Conservation (phyloP, 1,284 basidiomycete species). For the Exobasidium rhododendri region DNA sequence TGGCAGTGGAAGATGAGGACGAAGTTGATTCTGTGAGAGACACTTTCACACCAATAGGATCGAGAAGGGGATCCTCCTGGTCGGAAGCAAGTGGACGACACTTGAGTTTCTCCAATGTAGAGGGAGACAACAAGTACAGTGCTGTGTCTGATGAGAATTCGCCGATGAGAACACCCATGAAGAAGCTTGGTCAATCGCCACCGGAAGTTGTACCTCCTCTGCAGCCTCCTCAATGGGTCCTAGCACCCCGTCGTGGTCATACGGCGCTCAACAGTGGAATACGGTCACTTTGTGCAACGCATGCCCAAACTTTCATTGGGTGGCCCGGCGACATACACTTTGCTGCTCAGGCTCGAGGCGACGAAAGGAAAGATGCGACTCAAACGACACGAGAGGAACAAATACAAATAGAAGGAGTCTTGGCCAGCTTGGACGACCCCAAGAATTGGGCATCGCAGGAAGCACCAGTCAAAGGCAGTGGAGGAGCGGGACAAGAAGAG, state of each 20-base stretch:
- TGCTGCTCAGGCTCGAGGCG: slow-evolving; percentile 37
- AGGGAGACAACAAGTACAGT: slow-evolving; percentile 9
- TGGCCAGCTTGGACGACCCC: slow-evolving; percentile 47
- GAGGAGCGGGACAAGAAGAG: slow-evolving; percentile 23
- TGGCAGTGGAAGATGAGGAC: slow-evolving; percentile 29
- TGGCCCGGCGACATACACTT: slow-evolving; percentile 83
- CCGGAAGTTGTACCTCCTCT: slow-evolving; percentile 8
- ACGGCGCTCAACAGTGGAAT: slow-evolving; percentile 94
- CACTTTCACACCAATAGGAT: slow-evolving; percentile 42
- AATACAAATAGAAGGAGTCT: slow-evolving; percentile 42
- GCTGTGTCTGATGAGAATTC: slow-evolving; percentile 19
- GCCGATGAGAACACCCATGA: slow-evolving; percentile 14
- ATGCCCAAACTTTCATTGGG: slow-evolving; percentile 86
- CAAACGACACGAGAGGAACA: slow-evolving; percentile 42
- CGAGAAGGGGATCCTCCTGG: slow-evolving; percentile 27
- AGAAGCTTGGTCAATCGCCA: not conserved
- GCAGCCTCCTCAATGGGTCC: slow-evolving; percentile 64
- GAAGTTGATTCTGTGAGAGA: slow-evolving; percentile 23
- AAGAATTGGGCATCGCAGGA: slow-evolving; percentile 40
- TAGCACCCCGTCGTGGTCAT: slow-evolving; percentile 80
- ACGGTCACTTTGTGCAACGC: slow-evolving; percentile 72
- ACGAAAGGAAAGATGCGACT: slow-evolving; percentile 41
- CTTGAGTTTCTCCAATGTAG: slow-evolving; percentile 13
- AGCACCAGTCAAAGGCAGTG: slow-evolving; percentile 31
- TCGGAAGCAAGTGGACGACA: slow-evolving; percentile 12